Base-by-base conservation (phyloP, 2,329 filamentous ascomycete species). In the Pyrenochaeta sp. region DNA sequence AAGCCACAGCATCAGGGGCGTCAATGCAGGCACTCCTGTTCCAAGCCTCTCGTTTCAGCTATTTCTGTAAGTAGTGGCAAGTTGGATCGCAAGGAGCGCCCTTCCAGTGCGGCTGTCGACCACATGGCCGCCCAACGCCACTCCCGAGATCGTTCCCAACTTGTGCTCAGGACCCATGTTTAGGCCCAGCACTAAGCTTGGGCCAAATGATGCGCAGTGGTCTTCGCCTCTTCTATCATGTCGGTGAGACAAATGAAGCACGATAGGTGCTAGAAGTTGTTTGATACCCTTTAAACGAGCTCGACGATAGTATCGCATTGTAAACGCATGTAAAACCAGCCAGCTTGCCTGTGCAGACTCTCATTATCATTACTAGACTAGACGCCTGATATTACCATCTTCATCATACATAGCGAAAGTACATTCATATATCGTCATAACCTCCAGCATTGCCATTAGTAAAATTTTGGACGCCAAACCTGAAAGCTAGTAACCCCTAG, bases 401-500 rank as follows among this genome's bases (percentile, higher is more conserved):
- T 47, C 19, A 50, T 52, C 19, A 50, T 39, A 54, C 39, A 50
- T 24, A 19, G 32, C 30, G n/a, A 54, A 25, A 22, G 25, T 48
- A 43, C 46, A 50, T 8, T 43, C 2, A 19, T 19, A 15, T 32
- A 28, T 27, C 37, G 37, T 43, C 46, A 12, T 43, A 25, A 43
- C 4, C 19, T 19, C 3, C 7, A 5, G 5, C 40, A 24, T 10
- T 25, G 9, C 19, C 40, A 43, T 43, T 19, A n/a, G 36, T 25
- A 2, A 42, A 19, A 22, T 22, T 43, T 25, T 7, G 24, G 15
- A 43, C 40, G 9, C 40, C 36, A 25, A 2, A 25, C 27, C 19
- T 9, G 24, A 27, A 34, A 46, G 39, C 56, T 53, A 64, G 48
- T 65, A 63, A 19, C 65, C 58, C 39, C 59, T 51, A 22, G 44